Conservation (phyloP, 2,329 filamentous ascomycete genomes). For the Fusarium nelsonii region DNA sequence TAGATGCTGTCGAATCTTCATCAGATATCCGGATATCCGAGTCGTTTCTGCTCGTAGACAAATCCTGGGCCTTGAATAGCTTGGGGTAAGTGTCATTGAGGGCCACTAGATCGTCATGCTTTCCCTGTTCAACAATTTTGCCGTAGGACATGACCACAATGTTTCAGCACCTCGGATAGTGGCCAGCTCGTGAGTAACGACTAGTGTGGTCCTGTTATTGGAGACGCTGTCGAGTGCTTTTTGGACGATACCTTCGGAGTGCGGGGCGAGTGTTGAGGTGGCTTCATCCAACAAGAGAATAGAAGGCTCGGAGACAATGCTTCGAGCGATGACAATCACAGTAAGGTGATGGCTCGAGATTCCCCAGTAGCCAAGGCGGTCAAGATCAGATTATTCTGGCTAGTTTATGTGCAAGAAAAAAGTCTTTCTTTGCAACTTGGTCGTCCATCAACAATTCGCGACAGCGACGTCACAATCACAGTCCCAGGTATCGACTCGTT, state of each 20-base stretch:
- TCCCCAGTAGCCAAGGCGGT: neutral
- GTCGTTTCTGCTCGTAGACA: slow-evolving; percentile 30
- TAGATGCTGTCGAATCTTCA: neutral
- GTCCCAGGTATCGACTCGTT: neutral
- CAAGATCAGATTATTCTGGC: neutral
- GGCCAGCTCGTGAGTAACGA: slow-evolving; percentile 71
- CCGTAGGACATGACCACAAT: slow-evolving; percentile 61
- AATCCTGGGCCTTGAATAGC: slow-evolving; percentile 59
- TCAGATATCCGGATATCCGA: neutral
- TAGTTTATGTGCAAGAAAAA: neutral
- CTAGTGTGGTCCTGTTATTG: slow-evolving; percentile 69
- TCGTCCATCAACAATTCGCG: neutral
- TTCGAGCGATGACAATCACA: slow-evolving; percentile 66
- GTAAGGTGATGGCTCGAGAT: neutral
- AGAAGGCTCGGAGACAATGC: slow-evolving; percentile 56
- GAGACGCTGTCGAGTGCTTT: slow-evolving; percentile 65
- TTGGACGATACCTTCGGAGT: slow-evolving; percentile 64
- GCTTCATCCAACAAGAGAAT: slow-evolving; percentile 76
- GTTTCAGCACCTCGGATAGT: slow-evolving; percentile 72
- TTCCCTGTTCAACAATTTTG: slow-evolving; percentile 68
- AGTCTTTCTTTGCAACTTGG: neutral
- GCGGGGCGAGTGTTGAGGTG: slow-evolving; percentile 65
- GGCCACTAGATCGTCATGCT: slow-evolving; percentile 63
- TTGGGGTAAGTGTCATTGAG: slow-evolving; percentile 60
- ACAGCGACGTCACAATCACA: neutral